These are phyloP conservation scores for Xylaria sp. DNA, from an alignment of 2,329 filamentous ascomycete genomes.

Conservation along the genomic window DNA sequence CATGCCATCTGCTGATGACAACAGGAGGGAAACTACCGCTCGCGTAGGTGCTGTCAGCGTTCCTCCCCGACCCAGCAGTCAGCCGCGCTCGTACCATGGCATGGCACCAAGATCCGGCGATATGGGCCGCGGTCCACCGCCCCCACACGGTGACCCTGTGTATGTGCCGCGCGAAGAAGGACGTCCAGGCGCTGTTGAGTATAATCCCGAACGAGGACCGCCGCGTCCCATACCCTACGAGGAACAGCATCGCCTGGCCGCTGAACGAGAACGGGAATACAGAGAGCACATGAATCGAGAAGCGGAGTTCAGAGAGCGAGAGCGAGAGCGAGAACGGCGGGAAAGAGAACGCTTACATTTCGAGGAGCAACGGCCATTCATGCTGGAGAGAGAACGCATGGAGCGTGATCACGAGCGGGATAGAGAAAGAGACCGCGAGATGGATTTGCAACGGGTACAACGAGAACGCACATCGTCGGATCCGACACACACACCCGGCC, in stretches of 20 bases:
- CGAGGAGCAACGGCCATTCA: conserved; percentile 49
- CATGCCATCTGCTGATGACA: conserved; percentile 58
- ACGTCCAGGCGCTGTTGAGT: conserved; percentile 56
- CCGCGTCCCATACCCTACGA: conserved; percentile 61
- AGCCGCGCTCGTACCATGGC: conserved; percentile 62
- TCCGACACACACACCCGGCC: conserved; percentile 55
- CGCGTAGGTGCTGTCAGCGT: conserved; percentile 50
- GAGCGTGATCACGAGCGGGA: conserved; percentile 57
- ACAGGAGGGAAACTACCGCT: conserved; percentile 52
- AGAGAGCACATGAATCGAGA: conserved; percentile 54
- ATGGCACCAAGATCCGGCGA: conserved; percentile 59
- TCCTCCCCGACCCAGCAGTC: conserved; percentile 62
- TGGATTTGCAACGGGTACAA: conserved; percentile 47
- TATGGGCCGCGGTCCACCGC: conserved; percentile 53
- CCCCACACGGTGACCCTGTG: conserved; percentile 51
- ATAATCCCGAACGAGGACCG: conserved; percentile 62
- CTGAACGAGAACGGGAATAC: conserved; percentile 52
- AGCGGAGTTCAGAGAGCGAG: conserved; percentile 57
- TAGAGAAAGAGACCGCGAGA: conserved; percentile 33
- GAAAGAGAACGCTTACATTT: conserved; percentile 51
- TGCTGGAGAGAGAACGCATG: conserved; percentile 51
- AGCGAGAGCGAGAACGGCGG: conserved; percentile 59
- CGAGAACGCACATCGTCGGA: conserved; percentile 62
- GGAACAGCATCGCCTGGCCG: conserved; percentile 61
- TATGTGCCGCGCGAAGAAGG: conserved; percentile 63